A percentile compares a stretch with the other conserved stretches of the same genome.
Conservation (phyloP, 805 yeast species). For the Hanseniaspora lachancei region DNA sequence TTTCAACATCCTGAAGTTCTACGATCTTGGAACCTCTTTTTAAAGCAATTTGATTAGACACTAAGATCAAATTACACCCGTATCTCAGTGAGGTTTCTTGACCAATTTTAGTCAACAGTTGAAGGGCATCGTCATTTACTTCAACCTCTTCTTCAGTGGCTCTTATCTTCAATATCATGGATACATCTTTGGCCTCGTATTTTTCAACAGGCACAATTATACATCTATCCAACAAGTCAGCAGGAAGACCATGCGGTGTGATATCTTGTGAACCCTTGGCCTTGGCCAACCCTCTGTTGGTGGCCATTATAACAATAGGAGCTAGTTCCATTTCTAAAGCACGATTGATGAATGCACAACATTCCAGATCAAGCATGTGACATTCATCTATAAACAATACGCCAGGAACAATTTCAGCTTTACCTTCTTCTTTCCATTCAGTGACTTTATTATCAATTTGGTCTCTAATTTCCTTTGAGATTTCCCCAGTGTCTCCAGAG, state of each 20-base stretch:
- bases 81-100: constrained; percentile 83
- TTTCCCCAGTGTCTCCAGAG: constrained; percentile 96
- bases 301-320: constrained; percentile 96
- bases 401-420: constrained; percentile 95
- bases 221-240: constrained; percentile 85
- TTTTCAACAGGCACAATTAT: constrained; percentile 77
- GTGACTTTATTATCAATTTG: constrained; percentile 94
- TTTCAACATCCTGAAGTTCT: constrained; percentile 71
- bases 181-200: constrained; percentile 71
- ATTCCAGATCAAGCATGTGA: constrained; percentile 94
- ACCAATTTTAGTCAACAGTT: constrained; percentile 78
- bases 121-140: constrained; percentile 67
- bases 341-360: constrained; percentile 86
- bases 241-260: constrained; percentile 96
- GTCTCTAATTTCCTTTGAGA: constrained; percentile 85
- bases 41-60: constrained; percentile 71
- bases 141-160: constrained; percentile 91
- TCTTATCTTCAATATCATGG: constrained; percentile 74
- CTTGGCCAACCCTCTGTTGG: constrained; percentile 87
- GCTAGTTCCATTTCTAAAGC: constrained; percentile 94
- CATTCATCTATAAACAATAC: constrained; percentile 96
- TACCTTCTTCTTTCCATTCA: constrained; percentile 98
- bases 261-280: constrained; percentile 88
- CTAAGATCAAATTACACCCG: constrained; percentile 81
- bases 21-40: constrained; percentile 59